phyloP scores from a whole-genome alignment of 202 grass and related monocot genomes.

The Bolboschoenoplectus hybrid region DNA sequence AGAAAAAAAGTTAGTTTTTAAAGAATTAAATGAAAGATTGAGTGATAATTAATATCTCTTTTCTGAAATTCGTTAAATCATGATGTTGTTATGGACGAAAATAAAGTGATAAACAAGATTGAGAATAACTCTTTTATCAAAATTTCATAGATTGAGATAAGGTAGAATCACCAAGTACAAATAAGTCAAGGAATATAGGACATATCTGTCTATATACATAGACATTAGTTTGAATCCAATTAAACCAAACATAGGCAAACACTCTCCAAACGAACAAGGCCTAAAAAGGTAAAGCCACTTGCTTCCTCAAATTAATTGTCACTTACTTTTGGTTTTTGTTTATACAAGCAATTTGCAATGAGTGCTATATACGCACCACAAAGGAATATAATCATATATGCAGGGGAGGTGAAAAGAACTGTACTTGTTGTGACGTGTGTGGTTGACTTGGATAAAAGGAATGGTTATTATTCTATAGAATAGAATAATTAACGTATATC shows the following conservation, averaged over 20 bases:
- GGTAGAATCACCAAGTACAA: neutral
- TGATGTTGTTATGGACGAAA: neutral
- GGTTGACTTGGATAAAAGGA: neutral
- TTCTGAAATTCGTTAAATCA: too few species aligned
- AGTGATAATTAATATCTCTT: neutral
- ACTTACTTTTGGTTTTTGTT: neutral
- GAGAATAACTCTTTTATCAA: neutral
- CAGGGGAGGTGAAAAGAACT: neutral
- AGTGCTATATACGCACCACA: neutral
- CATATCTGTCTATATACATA: too few species aligned
- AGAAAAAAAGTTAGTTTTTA: too few species aligned
- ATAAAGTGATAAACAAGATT: neutral
- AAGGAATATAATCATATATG: neutral
- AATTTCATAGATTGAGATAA: constrained; percentile 2
- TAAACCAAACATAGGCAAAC: too few species aligned
- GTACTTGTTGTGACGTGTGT: neutral
- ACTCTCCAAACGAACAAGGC: neutral
- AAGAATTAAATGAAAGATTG: neutral
- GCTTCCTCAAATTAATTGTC: neutral
- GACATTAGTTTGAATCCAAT: too few species aligned
- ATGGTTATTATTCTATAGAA: neutral
- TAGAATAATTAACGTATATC: too few species aligned
- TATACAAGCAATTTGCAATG: neutral
- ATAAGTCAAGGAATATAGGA: neutral
- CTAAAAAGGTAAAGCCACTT: neutral